Evolutionary conservation across 1,284 basidiomycete genomes (phyloP).

Genomic region (Ustilago crameri): DNA sequence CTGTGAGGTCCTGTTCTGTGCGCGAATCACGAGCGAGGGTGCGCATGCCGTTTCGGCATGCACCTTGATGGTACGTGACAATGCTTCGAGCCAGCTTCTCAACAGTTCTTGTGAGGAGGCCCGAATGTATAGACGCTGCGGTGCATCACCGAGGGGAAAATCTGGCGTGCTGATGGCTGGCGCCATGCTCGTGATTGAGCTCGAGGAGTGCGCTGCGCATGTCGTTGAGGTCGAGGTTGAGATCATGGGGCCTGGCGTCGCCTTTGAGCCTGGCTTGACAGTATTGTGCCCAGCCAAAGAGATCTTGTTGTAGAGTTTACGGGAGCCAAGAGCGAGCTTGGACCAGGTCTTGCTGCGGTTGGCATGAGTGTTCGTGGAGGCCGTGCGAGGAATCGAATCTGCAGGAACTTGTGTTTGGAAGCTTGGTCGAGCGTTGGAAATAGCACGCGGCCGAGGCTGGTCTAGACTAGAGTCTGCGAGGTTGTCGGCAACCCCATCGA

Average conservation of each 20-base stretch:
- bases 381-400: not conserved
- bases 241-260: not conserved
- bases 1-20: slow-evolving; percentile 1
- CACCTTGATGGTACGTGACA: slow-evolving; percentile 25
- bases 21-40: not conserved
- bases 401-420: slow-evolving; percentile 1
- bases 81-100: slow-evolving; percentile 24
- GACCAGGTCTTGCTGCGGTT: slow-evolving; percentile 14
- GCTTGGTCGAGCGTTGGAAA: slow-evolving; percentile 9
- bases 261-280: not conserved
- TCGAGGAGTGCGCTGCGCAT: slow-evolving; percentile 7
- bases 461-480: slow-evolving; percentile 1
- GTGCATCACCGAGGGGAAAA: not conserved
- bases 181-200: slow-evolving; percentile 12
- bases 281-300: slow-evolving; percentile 8
- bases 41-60: not conserved
- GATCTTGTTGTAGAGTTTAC: slow-evolving; percentile 20
- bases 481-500: slow-evolving; percentile 12
- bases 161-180: slow-evolving; percentile 19
- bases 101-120: slow-evolving; percentile 1
- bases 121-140: slow-evolving; percentile 9
- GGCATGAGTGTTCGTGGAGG: slow-evolving; percentile 3
- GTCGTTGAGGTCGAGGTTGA: slow-evolving; percentile 10
- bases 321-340: slow-evolving; percentile 23
- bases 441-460: slow-evolving; percentile 8